Evolutionary conservation across 768 basidiomycete genomes (phyloP).

Genomic region (Amanita thiersii): DNA sequence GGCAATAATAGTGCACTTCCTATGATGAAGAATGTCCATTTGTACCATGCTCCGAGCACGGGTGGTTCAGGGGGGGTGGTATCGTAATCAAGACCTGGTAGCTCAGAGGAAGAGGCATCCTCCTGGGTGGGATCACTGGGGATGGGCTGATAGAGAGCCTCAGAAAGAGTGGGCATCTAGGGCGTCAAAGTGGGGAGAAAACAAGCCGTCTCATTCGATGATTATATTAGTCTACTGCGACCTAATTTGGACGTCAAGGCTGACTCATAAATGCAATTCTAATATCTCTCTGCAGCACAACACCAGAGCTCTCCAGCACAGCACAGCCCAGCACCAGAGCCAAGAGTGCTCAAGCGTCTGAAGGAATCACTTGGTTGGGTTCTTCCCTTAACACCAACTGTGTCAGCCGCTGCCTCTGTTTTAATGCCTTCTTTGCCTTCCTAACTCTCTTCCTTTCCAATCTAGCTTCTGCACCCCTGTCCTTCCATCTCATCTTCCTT

Average conservation of each 20-base stretch:
- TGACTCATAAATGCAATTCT: too few species aligned
- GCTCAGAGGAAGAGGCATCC: conserved; percentile 16
- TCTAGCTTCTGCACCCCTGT: conserved; percentile 38
- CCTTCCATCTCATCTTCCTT: conserved; percentile 52
- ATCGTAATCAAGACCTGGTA: conserved; percentile 20
- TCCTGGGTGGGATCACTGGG: neutral
- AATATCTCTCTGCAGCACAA: too few species aligned
- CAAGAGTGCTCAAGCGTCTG: conserved; percentile 12
- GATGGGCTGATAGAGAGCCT: conserved; percentile 35
- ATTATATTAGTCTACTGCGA: too few species aligned
- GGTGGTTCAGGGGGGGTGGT: conserved; percentile 14
- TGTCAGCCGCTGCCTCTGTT: conserved; percentile 47
- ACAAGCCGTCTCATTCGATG: too few species aligned
- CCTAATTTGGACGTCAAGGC: too few species aligned
- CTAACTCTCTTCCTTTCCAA: conserved; percentile 48
- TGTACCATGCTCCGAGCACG: conserved; percentile 22
- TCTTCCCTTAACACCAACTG: conserved; percentile 44
- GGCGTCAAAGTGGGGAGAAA: conserved; percentile 17
- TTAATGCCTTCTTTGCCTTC: conserved; percentile 42
- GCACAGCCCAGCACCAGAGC: neutral
- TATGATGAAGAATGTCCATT: conserved; percentile 63
- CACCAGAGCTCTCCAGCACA: neutral
- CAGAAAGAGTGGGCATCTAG: too few species aligned
- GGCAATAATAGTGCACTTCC: conserved; percentile 77
- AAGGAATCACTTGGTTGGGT: conserved; percentile 54